A percentile compares a stretch with the other conserved stretches of the same genome.
Conservation (phyloP, 192 early-diverging fungal species). For the Dissophora ornata region DNA sequence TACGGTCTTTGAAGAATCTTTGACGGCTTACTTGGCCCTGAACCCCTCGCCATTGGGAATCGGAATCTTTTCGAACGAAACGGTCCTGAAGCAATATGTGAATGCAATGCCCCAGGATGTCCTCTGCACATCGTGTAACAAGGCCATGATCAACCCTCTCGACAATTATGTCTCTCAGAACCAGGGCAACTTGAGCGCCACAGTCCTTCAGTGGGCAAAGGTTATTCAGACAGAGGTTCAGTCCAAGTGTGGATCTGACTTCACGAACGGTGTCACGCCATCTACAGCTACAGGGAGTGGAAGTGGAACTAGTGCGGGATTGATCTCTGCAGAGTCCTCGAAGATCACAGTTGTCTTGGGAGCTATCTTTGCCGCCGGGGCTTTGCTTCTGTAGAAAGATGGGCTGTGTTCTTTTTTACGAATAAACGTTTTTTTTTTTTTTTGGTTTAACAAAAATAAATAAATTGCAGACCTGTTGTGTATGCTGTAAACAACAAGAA, state of each 20-base stretch:
- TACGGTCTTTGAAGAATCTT: conserved; percentile 14
- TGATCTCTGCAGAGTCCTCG: background rate
- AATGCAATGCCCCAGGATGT: conserved; percentile 23
- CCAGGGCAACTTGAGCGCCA: conserved; percentile 1
- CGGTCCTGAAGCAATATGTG: conserved; percentile 33
- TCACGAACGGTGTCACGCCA: conserved; percentile 29
- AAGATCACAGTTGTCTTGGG: background rate
- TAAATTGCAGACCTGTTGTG: too few species aligned
- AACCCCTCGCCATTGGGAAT: conserved; percentile 26
- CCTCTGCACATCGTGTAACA: conserved; percentile 45
- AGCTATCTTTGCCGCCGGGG: background rate
- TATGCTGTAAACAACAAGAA: too few species aligned
- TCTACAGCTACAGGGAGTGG: background rate
- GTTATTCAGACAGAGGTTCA: conserved; percentile 31
- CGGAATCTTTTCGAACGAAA: conserved; percentile 27
- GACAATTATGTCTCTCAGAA: conserved; percentile 31
- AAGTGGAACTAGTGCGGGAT: background rate
- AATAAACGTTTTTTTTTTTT: background rate
- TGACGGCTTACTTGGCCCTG: conserved; percentile 19
- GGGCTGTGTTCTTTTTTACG: too few species aligned
- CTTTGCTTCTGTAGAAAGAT: background rate
- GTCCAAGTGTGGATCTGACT: conserved; percentile 37
- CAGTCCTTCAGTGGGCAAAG: conserved; percentile 15
- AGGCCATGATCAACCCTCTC: conserved; percentile 50
- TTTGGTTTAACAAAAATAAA: too few species aligned